Conservation (phyloP, 805 yeast species). For the Metschnikowia kunwiensis region DNA sequence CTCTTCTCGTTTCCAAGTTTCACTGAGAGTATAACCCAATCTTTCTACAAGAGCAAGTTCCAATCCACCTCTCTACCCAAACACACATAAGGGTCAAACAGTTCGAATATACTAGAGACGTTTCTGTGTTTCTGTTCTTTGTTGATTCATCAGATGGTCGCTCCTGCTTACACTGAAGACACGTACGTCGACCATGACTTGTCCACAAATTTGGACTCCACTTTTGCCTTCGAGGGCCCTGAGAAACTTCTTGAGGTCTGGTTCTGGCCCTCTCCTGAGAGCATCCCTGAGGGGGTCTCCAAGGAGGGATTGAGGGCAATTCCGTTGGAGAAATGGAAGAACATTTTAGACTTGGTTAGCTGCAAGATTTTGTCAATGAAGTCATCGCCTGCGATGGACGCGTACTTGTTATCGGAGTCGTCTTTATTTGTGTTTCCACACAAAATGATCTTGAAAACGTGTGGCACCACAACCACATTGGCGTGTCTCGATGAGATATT, state of each 20-base stretch:
- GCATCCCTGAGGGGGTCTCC: conserved; percentile 36
- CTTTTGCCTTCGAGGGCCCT: conserved; percentile 96
- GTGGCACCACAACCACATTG: conserved; percentile 93
- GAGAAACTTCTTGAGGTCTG: conserved; percentile 90
- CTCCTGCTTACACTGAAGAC: conserved; percentile 42
- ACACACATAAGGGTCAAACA: no score
- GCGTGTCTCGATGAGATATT: conserved; percentile 69
- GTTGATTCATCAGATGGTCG: conserved; percentile 35
- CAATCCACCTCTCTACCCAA: conserved; percentile 28
- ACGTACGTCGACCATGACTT: conserved; percentile 73
- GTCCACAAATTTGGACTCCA: conserved; percentile 76
- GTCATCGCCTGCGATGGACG: conserved; percentile 63
- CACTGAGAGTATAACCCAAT: conserved; percentile 14
- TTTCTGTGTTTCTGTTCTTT: no score
- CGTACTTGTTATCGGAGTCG: conserved; percentile 84
- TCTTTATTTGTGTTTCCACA: conserved; percentile 87
- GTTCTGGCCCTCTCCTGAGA: conserved; percentile 57
- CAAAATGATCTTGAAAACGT: conserved; percentile 83
- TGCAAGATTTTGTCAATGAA: conserved; percentile 86
- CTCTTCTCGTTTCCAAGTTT: conserved; percentile 42
- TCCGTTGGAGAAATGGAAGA: conserved; percentile 65
- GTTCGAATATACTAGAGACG: no score
- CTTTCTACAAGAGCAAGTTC: conserved; percentile 37
- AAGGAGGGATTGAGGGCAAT: conserved; percentile 58
- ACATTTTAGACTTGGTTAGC: conserved; percentile 72